Evolutionary conservation across 495 filamentous ascomycete genomes (phyloP), one percentile per base, ranked within the genome.

Genomic region (Aspergillus indologenus): DNA sequence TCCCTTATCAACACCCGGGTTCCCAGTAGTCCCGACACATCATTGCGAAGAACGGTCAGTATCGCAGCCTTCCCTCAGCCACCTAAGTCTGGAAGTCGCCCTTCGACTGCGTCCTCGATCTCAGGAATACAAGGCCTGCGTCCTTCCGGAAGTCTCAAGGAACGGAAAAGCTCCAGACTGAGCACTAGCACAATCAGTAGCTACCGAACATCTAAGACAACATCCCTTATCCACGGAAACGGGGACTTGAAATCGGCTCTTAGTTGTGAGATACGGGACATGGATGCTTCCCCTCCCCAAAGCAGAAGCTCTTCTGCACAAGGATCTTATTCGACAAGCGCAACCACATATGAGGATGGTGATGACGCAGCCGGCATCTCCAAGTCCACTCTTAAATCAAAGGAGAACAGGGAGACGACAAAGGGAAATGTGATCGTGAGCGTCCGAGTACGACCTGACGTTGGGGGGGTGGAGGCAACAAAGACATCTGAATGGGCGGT

Each of bases 341-440:
- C 88, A 31, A 96, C 92, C 0, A 91, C 88, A 4, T 92, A 91
- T 62, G 91, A 96, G 53, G 91, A 81, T 62, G 72, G 71, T 56
- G 73, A 80, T 50, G 74, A 75, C 47, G 43, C 71, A 15, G 70
- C 73, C 22, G 77, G 80, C 44, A 49, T 54, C 6, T 59, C 61
- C 5, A 76, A 72, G 47, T 58, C 61, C 24, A 57, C 64, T 46
- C 46, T 69, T 21, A 79, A 75, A 46, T 50, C 66, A 19, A 81
- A 79, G 40, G 90, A 97, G 58, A 40, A 14, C 12, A 40, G 12
- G 12, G 34, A 40, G 5, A 40, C 34, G 12, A 82, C 78, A 19
- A 98, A 96, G 69, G 94, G 95, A 3, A 98, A 98, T 73, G 94
- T 98, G 26, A 78, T 98, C 59, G 92, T 98, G 59, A 98, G 94